A percentile compares a stretch with the other conserved stretches of the same genome.
Evolutionary conservation across 78 protist species (phyloP).

Genomic region (Acrasis kona): DNA sequence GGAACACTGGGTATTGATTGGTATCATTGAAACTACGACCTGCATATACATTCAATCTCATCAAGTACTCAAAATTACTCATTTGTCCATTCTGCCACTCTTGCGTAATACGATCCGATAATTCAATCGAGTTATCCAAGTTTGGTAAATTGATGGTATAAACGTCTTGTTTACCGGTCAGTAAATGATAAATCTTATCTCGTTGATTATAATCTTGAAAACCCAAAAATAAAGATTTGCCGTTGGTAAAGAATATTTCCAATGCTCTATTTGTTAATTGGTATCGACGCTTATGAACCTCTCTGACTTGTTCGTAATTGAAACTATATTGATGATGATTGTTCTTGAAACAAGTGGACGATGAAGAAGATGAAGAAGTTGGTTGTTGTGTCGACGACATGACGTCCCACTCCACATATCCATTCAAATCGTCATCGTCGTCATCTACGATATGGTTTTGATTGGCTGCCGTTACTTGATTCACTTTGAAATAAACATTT

Average conservation of each 20-base stretch:
- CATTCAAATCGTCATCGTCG: too few relatives aligned
- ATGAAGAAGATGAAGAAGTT: too few relatives aligned
- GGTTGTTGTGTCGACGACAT: too few relatives aligned
- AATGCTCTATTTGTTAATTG: background rate
- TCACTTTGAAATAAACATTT: background rate
- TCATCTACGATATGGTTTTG: too few relatives aligned
- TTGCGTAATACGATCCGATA: background rate
- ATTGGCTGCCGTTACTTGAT: background rate
- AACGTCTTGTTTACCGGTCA: background rate
- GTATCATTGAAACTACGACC: slow-evolving; percentile 65
- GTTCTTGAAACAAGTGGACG: background rate
- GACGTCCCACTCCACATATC: too few relatives aligned
- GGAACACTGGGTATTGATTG: slow-evolving; percentile 80
- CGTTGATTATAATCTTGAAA: background rate
- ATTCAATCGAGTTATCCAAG: background rate
- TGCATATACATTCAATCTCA: slow-evolving; percentile 77
- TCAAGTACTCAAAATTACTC: slow-evolving; percentile 76
- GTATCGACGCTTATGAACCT: background rate
- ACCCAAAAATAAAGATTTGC: background rate
- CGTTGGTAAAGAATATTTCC: background rate
- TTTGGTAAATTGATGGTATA: background rate
- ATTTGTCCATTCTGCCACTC: slow-evolving; percentile 53
- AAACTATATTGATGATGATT: background rate
- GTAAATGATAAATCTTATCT: background rate
- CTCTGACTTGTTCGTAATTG: background rate